These are phyloP conservation scores for Dictyostelium purpureum DNA, from an alignment of 78 protist genomes.

Conservation along the genomic window DNA sequence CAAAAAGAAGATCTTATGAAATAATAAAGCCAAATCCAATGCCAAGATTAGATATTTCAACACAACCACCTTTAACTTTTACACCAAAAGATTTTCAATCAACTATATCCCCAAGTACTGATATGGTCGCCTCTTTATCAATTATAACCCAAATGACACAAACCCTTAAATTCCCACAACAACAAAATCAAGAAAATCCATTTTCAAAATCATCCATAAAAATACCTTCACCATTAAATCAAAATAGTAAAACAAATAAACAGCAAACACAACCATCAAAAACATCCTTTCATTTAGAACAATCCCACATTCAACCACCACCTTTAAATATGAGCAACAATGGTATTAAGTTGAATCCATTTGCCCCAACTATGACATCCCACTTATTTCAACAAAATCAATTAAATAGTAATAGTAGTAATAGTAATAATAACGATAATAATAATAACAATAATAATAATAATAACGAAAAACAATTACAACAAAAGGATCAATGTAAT, in stretches of 20 bases:
- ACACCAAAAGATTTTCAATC: slow-evolving; percentile 59
- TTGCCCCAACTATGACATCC: background rate
- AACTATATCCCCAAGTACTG: slow-evolving; percentile 20
- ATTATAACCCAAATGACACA: slow-evolving; percentile 66
- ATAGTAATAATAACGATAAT: background rate
- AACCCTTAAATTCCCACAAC: slow-evolving; percentile 54
- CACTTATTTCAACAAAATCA: background rate
- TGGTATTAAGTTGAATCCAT: background rate
- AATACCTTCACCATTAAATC: slow-evolving; percentile 16
- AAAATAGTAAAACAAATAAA: background rate
- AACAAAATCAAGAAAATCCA: slow-evolving; percentile 29
- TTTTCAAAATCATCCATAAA: slow-evolving; percentile 44
- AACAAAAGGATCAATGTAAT: slow-evolving; percentile 5
- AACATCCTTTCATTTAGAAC: no score
- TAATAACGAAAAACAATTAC: background rate
- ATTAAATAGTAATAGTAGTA: background rate
- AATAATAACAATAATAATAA: background rate
- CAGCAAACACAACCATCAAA: background rate
- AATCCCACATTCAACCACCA: slow-evolving; percentile 12
- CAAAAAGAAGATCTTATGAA: slow-evolving; percentile 65
- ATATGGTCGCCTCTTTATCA: slow-evolving; percentile 25
- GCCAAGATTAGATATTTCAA: slow-evolving; percentile 64
- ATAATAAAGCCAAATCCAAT: background rate
- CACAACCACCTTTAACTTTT: slow-evolving; percentile 33
- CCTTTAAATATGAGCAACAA: slow-evolving; percentile 17